phyloP scores from a whole-genome alignment of 306 rosid species.

The Neltuma alba region DNA sequence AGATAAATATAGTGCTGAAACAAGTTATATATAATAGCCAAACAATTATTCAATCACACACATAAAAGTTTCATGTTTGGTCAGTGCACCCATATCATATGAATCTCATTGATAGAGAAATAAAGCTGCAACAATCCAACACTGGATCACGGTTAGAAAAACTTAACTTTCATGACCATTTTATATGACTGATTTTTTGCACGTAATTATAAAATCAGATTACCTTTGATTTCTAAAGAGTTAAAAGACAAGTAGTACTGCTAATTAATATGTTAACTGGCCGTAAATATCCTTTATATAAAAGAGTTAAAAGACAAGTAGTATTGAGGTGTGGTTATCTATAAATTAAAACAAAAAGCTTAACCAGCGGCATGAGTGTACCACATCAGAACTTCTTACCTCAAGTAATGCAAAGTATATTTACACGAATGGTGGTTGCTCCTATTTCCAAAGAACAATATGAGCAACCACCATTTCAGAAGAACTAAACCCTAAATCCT shows the following conservation, averaged over 20 bases:
- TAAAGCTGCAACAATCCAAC: not conserved
- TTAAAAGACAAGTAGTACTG: no score
- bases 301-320: not conserved
- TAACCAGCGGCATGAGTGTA: not conserved
- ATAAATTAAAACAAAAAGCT: no score
- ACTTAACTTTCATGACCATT: conserved; percentile 3
- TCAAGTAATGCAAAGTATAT: not conserved
- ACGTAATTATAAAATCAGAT: not conserved
- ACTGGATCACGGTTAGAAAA: not conserved
- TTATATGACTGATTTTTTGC: conserved; percentile 13
- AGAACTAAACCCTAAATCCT: no score
- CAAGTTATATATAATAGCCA: not conserved
- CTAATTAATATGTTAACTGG: not conserved
- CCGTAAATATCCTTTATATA: not conserved
- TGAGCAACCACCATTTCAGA: no score
- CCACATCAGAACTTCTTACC: not conserved
- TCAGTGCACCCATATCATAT: not conserved
- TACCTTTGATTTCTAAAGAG: conserved; percentile 10
- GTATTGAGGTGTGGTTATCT: no score
- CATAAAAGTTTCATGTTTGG: not conserved
- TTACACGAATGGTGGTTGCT: not conserved
- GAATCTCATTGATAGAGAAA: conserved; percentile 23
- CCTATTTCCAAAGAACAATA: no score
- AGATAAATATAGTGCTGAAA: conserved; percentile 4
- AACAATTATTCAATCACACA: conserved; percentile 15